phyloP scores from a whole-genome alignment of 1,284 basidiomycete genomes.

The Flammula alnicola region DNA sequence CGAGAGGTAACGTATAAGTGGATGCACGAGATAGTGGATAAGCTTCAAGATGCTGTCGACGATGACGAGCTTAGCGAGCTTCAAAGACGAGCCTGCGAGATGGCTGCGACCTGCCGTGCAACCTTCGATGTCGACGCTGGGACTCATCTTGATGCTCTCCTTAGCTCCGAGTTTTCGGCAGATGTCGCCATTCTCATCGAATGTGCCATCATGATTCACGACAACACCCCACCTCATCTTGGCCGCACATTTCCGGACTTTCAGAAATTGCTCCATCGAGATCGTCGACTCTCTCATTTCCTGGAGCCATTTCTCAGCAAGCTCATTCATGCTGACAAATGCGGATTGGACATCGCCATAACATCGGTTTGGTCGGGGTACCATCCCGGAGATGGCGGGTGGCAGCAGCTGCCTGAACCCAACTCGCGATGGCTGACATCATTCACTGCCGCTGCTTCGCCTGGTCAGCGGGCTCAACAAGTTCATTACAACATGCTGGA shows the following conservation, averaged over 20 bases:
- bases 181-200: slow-evolving; percentile 38
- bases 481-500: slow-evolving; percentile 46
- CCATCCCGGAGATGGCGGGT: slow-evolving; percentile 27
- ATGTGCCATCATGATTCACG: slow-evolving; percentile 38
- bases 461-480: slow-evolving; percentile 17
- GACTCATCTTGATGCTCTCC: slow-evolving; percentile 19
- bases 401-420: slow-evolving; percentile 31
- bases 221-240: slow-evolving; percentile 28
- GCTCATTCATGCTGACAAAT: slow-evolving; percentile 11
- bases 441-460: slow-evolving; percentile 9
- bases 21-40: slow-evolving; percentile 36
- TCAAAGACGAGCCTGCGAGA: slow-evolving; percentile 34
- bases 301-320: slow-evolving; percentile 27
- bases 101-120: slow-evolving; percentile 42
- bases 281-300: slow-evolving; percentile 32
- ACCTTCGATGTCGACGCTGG: slow-evolving; percentile 43
- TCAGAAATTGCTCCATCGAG: slow-evolving; percentile 24
- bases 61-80: slow-evolving; percentile 27
- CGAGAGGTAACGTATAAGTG: slow-evolving; percentile 40
- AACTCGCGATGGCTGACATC: slow-evolving; percentile 44
- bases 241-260: slow-evolving; percentile 21
- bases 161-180: slow-evolving; percentile 24
- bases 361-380: slow-evolving; percentile 41
- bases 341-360: slow-evolving; percentile 42
- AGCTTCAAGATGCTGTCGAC: slow-evolving; percentile 25